These are phyloP conservation scores for Nicotiana rustica DNA, from an alignment of 305 asterid genomes.

Conservation along the genomic window DNA sequence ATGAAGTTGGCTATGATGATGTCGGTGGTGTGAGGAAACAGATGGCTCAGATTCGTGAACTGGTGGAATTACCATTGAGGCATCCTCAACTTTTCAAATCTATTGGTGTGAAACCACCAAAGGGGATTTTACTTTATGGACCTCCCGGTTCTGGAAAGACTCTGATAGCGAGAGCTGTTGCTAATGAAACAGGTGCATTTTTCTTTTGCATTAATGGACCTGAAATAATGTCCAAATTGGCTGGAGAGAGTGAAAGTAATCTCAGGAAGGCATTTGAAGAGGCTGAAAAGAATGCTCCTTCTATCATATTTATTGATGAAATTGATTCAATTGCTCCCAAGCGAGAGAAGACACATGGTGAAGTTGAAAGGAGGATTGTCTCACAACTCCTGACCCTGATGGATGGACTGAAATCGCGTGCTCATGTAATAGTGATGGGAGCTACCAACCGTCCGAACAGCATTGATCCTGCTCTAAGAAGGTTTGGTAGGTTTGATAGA, in stretches of 20 bases:
- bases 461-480: slow-evolving; percentile 87
- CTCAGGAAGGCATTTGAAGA: slow-evolving; percentile 94
- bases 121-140: slow-evolving; percentile 80
- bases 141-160: slow-evolving; percentile 94
- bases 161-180: slow-evolving; percentile 84
- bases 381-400: slow-evolving; percentile 83
- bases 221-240: slow-evolving; percentile 86
- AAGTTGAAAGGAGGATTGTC: slow-evolving; percentile 91
- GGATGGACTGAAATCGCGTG: slow-evolving; percentile 89
- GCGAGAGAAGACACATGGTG: slow-evolving; percentile 87
- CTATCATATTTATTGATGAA: slow-evolving; percentile 83
- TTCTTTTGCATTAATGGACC: slow-evolving; percentile 90
- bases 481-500: slow-evolving; percentile 91
- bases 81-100: slow-evolving; percentile 94
- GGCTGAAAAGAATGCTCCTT: slow-evolving; percentile 94
- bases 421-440: slow-evolving; percentile 88
- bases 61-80: slow-evolving; percentile 84
- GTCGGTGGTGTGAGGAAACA: slow-evolving; percentile 91
- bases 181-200: slow-evolving; percentile 90
- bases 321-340: slow-evolving; percentile 88
- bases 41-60: slow-evolving; percentile 91
- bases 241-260: slow-evolving; percentile 94
- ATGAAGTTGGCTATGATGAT: slow-evolving; percentile 90
- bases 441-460: slow-evolving; percentile 90
- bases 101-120: slow-evolving; percentile 88